These are phyloP conservation scores for Xylariaceae sp. DNA, from an alignment of 2,329 filamentous ascomycete species.

Conservation along the genomic window DNA sequence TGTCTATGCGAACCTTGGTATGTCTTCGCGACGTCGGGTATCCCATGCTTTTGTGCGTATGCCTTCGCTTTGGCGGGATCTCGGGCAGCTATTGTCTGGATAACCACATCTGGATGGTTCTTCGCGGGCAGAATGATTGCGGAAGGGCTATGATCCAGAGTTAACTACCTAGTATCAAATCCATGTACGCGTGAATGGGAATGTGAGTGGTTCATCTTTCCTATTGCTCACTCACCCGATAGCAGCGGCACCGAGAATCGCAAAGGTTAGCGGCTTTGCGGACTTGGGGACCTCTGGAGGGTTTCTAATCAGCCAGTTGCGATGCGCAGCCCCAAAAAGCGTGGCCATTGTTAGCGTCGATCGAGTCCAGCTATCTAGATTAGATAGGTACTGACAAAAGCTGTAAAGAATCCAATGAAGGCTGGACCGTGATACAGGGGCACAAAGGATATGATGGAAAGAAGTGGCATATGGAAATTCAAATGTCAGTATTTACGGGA, in stretches of 20 bases:
- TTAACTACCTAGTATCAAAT: no score
- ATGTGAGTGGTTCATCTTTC: neutral
- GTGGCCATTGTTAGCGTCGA: slow-evolving; percentile 34
- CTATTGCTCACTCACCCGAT: slow-evolving; percentile 44
- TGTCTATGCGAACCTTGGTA: slow-evolving; percentile 52
- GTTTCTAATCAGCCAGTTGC: slow-evolving; percentile 35
- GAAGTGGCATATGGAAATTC: no score
- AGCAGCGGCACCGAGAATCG: slow-evolving; percentile 50
- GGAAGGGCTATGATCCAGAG: slow-evolving; percentile 40
- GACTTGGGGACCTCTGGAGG: slow-evolving; percentile 33
- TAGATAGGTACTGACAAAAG: no score
- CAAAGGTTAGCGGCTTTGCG: slow-evolving; percentile 44
- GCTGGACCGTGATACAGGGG: no score
- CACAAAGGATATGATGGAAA: no score
- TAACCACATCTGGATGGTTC: slow-evolving; percentile 59
- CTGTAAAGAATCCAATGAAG: no score
- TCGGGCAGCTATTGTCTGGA: slow-evolving; percentile 60
- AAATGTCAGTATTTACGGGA: no score
- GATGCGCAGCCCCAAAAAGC: slow-evolving; percentile 30
- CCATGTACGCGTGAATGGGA: neutral
- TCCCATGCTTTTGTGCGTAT: slow-evolving; percentile 58
- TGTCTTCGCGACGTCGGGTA: slow-evolving; percentile 55
- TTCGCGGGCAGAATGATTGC: slow-evolving; percentile 57
- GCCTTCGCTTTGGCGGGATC: slow-evolving; percentile 53
- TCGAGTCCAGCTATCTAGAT: no score